Base-by-base conservation (phyloP, 1,284 basidiomycete genomes). In the Ceratobasidium theobromae region DNA sequence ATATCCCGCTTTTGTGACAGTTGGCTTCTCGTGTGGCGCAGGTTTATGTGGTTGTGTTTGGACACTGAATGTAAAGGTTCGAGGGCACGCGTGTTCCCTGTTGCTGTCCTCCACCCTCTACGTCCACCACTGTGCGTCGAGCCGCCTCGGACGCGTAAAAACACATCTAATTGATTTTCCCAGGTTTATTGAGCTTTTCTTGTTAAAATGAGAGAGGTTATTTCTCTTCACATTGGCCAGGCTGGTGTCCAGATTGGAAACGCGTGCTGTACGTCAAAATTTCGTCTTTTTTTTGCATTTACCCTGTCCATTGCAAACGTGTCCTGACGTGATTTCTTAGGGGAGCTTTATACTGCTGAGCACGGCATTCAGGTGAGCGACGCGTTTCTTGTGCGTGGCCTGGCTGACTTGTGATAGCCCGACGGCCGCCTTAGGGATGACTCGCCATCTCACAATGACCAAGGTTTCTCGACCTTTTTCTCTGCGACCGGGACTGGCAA, bases 271-370 rank as follows among this genome's bases (percentile, higher is more conserved):
- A 68, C 60, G 66, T 53, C 33, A 43, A 62, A 8, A 14, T 51
- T 23, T 62, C n/a, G 57, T 62, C 45, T 18, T 53, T 21, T 16
- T 51, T 43, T 38, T 38, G 35, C 35, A 8, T 38, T 38, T 38
- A 38, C 35, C 35, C 35, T 16, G 16, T 16, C 35, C 8, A n/a
- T n/a, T n/a, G n/a, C n/a, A n/a, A n/a, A n/a, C 67, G 45, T 38
- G 52, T 46, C 18, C 32, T 58, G 38, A 55, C 53, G 53, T 43
- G 55, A 76, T 67, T 72, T 73, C 69, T 66, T 74, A 91, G 89
- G 95, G 96, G 95, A 98, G 79, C 86, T 99, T 70, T 99, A 99
- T 83, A 96, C 95, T 72, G 86, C 96, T 74, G 97, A 99, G 81
- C 97, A 99, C 79, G 95, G 95, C 75, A 84, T 99, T 72, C 92